phyloP scores from a whole-genome alignment of 2,329 filamentous ascomycete species.

The Fonsecaea erecta region DNA sequence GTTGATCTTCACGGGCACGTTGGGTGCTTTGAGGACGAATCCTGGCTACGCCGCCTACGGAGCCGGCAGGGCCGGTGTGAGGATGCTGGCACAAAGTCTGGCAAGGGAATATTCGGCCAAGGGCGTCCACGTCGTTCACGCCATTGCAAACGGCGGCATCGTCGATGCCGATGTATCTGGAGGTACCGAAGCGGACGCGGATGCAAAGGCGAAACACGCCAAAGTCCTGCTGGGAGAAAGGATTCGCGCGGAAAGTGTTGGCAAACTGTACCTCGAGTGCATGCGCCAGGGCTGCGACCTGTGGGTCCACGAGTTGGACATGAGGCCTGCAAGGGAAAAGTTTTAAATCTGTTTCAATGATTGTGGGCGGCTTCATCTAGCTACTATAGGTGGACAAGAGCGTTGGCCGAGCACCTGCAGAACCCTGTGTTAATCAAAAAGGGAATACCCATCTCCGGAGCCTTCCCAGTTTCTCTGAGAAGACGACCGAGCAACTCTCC shows the following conservation, averaged over 20 bases:
- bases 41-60: constrained; percentile 61
- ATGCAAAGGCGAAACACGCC: constrained; percentile 56
- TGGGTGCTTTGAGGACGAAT: constrained; percentile 60
- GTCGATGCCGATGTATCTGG: constrained; percentile 22
- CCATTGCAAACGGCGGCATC: constrained; percentile 60
- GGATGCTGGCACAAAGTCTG: constrained; percentile 61
- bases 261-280: constrained; percentile 61
- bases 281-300: constrained; percentile 54
- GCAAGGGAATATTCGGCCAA: constrained; percentile 62
- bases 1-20: constrained; percentile 62
- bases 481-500: no score
- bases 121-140: constrained; percentile 64
- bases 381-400: no score
- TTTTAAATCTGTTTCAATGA: constrained; percentile 27
- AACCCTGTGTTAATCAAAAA: no score
- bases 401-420: no score
- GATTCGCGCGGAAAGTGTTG: constrained; percentile 63
- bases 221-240: constrained; percentile 59
- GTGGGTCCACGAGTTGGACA: constrained; percentile 59
- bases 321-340: constrained; percentile 44
- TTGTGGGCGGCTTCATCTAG: no score
- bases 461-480: no score
- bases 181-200: constrained; percentile 34
- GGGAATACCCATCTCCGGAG: no score
- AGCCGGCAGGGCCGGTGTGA: constrained; percentile 56